Percentiles rank a stretch among this genome's conserved stretches.
These are phyloP conservation scores for Aspergillus brunneoviolaceus DNA, from an alignment of 2,329 filamentous ascomycete species.

Conservation along the genomic window DNA sequence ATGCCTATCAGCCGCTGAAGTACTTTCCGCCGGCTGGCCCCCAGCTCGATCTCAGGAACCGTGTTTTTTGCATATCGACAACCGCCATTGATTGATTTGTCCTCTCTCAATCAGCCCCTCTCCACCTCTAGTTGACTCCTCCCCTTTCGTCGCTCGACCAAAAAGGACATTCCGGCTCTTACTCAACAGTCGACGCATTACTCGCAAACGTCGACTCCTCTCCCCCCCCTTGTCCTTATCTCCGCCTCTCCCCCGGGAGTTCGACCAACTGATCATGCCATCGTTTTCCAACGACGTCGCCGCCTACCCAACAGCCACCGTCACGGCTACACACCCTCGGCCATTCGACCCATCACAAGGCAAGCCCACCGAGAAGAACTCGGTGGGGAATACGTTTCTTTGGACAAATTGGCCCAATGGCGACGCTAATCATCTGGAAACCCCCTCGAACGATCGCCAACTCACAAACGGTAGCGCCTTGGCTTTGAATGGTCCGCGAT, in stretches of 20 bases:
- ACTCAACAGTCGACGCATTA: conserved; percentile 2
- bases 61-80: conserved; percentile 6
- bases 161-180: conserved; percentile 1
- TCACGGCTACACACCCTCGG: conserved; percentile 35
- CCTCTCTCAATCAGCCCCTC: conserved; percentile 7
- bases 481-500: conserved; percentile 58
- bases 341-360: conserved; percentile 42
- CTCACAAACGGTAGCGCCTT: conserved; percentile 57
- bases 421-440: conserved; percentile 41
- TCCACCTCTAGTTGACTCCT: conserved; percentile 3
- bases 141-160: conserved; percentile 7
- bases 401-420: conserved; percentile 48
- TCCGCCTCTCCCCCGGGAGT: conserved; percentile 10
- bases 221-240: conserved; percentile 1
- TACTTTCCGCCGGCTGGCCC: conserved; percentile 26
- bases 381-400: conserved; percentile 47
- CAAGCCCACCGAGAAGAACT: conserved; percentile 46
- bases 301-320: conserved; percentile 33
- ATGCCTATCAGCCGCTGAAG: conserved; percentile 28
- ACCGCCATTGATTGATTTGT: conserved; percentile 12
- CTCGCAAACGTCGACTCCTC: conserved; percentile 6
- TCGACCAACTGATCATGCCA: conserved; percentile 34
- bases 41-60: conserved; percentile 15
- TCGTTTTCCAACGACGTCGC: conserved; percentile 38
- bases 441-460: conserved; percentile 39